Percentiles rank a stretch among this genome's conserved stretches.
These are phyloP conservation scores for Xylaria sp. DNA, from an alignment of 2,329 filamentous ascomycete species.

Conservation along the genomic window DNA sequence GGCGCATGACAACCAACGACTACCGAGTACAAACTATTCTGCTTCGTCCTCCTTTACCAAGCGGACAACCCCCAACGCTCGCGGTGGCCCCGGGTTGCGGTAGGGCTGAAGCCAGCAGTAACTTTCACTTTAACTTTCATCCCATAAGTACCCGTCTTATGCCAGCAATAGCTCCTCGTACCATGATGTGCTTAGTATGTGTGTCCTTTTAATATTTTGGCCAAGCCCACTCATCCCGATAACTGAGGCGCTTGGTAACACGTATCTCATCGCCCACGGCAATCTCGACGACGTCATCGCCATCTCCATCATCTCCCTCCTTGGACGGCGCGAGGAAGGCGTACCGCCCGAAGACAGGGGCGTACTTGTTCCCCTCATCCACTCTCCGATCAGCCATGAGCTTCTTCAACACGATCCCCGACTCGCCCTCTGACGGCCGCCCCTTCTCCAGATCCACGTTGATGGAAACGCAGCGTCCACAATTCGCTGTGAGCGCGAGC, in stretches of 20 bases:
- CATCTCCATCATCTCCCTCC: constrained; percentile 3
- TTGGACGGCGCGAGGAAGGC: constrained; percentile 57
- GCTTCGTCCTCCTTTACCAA: background rate
- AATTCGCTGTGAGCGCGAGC: constrained; percentile 71
- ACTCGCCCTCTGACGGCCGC: constrained; percentile 59
- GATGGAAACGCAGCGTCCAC: constrained; percentile 69
- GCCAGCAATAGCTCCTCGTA: background rate
- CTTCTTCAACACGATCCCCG: constrained; percentile 69
- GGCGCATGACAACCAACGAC: background rate
- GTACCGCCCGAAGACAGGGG: constrained; percentile 76
- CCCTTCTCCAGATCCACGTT: constrained; percentile 76
- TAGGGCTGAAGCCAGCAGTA: background rate
- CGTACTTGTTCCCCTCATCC: constrained; percentile 70
- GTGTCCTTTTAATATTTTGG: constrained; percentile 36
- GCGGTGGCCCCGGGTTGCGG: background rate
- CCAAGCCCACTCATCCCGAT: constrained; percentile 62
- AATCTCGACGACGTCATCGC: constrained; percentile 44
- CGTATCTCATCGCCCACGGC: constrained; percentile 61
- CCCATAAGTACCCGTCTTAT: constrained; percentile 4
- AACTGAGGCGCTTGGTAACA: constrained; percentile 55
- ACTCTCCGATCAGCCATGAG: constrained; percentile 73
- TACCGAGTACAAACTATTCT: background rate
- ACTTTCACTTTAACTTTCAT: too few species aligned
- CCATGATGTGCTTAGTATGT: too few species aligned
- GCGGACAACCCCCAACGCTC: background rate